Evolutionary conservation across 163 green algal species (phyloP).

Genomic region (Scenedesmus sp.): DNA sequence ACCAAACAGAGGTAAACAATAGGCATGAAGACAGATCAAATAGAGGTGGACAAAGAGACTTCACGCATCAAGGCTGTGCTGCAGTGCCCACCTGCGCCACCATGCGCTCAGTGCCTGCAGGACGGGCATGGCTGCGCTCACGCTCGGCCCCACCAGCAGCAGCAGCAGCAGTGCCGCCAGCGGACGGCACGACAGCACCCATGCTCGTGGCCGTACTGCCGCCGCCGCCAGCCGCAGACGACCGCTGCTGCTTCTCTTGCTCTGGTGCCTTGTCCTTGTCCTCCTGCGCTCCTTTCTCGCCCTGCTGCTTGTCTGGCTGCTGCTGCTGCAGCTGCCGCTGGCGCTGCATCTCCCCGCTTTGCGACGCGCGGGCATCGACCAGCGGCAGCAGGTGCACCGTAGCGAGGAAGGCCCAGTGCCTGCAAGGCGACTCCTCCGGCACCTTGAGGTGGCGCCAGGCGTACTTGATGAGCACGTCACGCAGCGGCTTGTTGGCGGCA

Average conservation of each 20-base stretch:
- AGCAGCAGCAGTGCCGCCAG: background rate
- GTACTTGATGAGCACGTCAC: conserved; percentile 87
- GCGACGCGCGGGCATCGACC: background rate
- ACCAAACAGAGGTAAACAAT: too few relatives aligned
- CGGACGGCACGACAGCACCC: background rate
- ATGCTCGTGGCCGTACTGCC: background rate
- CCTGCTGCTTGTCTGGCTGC: background rate
- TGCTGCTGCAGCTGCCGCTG: conserved; percentile 8
- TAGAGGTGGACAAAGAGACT: too few relatives aligned
- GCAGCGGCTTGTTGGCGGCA: conserved; percentile 14
- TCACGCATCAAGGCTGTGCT: too few relatives aligned
- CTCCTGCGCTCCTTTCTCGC: background rate
- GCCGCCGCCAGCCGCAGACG: background rate
- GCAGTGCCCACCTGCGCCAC: conserved; percentile 15
- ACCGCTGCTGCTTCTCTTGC: background rate
- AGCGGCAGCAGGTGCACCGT: conserved; percentile 37
- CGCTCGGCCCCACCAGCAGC: background rate
- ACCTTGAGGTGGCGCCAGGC: conserved; percentile 92
- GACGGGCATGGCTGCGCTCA: background rate
- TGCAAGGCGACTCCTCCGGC: conserved; percentile 70
- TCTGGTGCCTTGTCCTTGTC: background rate
- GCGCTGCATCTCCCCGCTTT: conserved; percentile 1
- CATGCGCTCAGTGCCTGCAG: conserved; percentile 33
- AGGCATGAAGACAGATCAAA: too few relatives aligned
- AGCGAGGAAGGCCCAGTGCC: conserved; percentile 45